Evolutionary conservation across 306 rosid species (phyloP).

Genomic region (peach (Prunus persica)): DNA sequence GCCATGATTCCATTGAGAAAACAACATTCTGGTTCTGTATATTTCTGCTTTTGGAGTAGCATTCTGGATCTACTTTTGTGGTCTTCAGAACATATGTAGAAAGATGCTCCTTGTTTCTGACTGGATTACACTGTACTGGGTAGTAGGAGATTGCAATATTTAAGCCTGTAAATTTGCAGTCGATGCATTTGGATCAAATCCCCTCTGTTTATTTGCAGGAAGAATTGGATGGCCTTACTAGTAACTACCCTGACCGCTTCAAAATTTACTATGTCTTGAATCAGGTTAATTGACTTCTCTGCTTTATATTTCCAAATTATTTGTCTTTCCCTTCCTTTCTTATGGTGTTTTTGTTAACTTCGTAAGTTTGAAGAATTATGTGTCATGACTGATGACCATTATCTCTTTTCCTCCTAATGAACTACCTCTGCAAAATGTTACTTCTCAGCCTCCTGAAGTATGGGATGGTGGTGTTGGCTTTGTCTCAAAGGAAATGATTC

Average conservation of each 20-base stretch:
- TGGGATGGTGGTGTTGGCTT: conserved; percentile 97
- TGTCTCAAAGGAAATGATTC: conserved; percentile 86
- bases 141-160: background rate
- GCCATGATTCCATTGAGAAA: background rate
- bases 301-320: conserved; percentile 9
- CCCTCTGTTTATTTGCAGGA: conserved; percentile 46
- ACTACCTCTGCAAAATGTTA: conserved; percentile 13
- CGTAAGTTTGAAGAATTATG: background rate
- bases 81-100: background rate
- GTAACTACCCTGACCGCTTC: conserved; percentile 68
- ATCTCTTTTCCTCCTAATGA: background rate
- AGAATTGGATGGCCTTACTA: conserved; percentile 72
- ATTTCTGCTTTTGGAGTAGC: background rate
- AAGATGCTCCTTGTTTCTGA: background rate
- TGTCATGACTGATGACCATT: conserved; percentile 1
- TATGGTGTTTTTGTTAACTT: background rate
- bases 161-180: background rate
- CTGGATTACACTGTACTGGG: background rate
- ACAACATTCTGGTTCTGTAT: background rate
- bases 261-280: conserved; percentile 72
- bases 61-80: background rate
- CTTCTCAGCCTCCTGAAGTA: conserved; percentile 77
- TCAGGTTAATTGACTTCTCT: conserved; percentile 53
- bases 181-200: conserved; percentile 2
- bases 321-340: background rate